A percentile compares a stretch with the other conserved stretches of the same genome.
Evolutionary conservation across 2,329 filamentous ascomycete genomes (phyloP).

Genomic region (Sclerotinia nivalis): DNA sequence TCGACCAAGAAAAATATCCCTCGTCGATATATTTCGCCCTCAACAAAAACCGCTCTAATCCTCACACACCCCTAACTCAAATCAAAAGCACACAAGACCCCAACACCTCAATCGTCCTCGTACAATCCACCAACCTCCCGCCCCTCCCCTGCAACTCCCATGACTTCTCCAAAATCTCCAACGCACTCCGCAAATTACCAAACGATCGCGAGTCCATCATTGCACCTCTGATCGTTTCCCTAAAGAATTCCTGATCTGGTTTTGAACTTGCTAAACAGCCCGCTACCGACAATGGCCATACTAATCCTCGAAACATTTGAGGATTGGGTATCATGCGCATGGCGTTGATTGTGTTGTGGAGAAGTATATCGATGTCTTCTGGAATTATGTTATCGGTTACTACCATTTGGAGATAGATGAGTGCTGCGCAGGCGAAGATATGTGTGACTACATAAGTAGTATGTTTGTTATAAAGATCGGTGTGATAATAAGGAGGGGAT

Average conservation of each 20-base stretch:
- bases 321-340: conserved; percentile 26
- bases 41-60: too few relatives aligned
- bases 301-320: conserved; percentile 25
- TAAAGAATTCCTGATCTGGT: conserved; percentile 30
- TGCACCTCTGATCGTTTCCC: not conserved
- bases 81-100: conserved; percentile 26
- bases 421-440: conserved; percentile 28
- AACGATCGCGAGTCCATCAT: conserved; percentile 25
- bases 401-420: conserved; percentile 30
- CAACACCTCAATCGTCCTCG: conserved; percentile 14
- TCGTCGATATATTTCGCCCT: too few relatives aligned
- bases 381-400: not conserved
- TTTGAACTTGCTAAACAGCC: conserved; percentile 30
- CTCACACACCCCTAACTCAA: not conserved
- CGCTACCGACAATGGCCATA: conserved; percentile 31
- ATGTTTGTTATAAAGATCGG: conserved; percentile 20
- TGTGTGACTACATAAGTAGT: conserved; percentile 25
- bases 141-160: conserved; percentile 26
- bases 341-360: conserved; percentile 26
- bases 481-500: conserved; percentile 3
- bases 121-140: conserved; percentile 26
- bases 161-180: conserved; percentile 28
- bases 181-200: conserved; percentile 25
- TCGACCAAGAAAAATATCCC: too few relatives aligned
- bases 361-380: conserved; percentile 7